Evolutionary conservation across 257 asterid genomes (phyloP).

Genomic region (Salvia miltiorrhiza): DNA sequence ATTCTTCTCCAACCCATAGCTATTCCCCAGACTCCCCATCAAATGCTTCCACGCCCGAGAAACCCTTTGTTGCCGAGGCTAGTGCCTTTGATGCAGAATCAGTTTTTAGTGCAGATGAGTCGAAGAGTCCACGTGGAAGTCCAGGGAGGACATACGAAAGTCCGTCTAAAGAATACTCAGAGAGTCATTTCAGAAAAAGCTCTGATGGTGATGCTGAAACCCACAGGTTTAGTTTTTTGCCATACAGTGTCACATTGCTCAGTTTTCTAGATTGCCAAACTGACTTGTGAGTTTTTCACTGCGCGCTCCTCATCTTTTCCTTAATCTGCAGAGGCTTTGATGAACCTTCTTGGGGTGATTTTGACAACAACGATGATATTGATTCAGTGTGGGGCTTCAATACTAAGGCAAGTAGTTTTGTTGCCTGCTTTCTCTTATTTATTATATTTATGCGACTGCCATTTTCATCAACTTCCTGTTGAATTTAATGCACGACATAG

Average conservation of each 20-base stretch:
- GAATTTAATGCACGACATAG: not conserved
- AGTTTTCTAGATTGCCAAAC: slow-evolving; percentile 1
- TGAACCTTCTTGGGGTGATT: slow-evolving; percentile 82
- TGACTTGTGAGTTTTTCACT: not conserved
- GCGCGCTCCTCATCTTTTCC: slow-evolving; percentile 17
- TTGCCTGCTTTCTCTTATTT: slow-evolving; percentile 15
- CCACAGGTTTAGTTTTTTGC: slow-evolving; percentile 49
- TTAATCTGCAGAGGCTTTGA: slow-evolving; percentile 67
- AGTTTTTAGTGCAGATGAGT: slow-evolving; percentile 67
- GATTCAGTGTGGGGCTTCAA: slow-evolving; percentile 99
- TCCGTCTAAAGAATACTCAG: slow-evolving; percentile 66
- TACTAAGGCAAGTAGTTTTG: slow-evolving; percentile 59
- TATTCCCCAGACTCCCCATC: slow-evolving; percentile 57
- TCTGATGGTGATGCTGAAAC: slow-evolving; percentile 71
- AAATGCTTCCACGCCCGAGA: slow-evolving; percentile 51
- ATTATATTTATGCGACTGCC: slow-evolving; percentile 7
- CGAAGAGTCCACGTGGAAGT: slow-evolving; percentile 76
- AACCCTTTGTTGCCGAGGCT: slow-evolving; percentile 39
- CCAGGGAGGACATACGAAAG: slow-evolving; percentile 65
- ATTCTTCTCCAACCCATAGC: slow-evolving; percentile 56
- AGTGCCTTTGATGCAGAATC: slow-evolving; percentile 64
- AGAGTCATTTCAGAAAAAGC: slow-evolving; percentile 58
- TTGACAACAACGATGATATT: slow-evolving; percentile 81
- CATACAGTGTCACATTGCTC: slow-evolving; percentile 4
- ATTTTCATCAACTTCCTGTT: slow-evolving; percentile 7